Evolutionary conservation across 805 yeast species (phyloP), one percentile per base, ranked within the genome.

Genomic region (Vanderwaltozyma polyspora): DNA sequence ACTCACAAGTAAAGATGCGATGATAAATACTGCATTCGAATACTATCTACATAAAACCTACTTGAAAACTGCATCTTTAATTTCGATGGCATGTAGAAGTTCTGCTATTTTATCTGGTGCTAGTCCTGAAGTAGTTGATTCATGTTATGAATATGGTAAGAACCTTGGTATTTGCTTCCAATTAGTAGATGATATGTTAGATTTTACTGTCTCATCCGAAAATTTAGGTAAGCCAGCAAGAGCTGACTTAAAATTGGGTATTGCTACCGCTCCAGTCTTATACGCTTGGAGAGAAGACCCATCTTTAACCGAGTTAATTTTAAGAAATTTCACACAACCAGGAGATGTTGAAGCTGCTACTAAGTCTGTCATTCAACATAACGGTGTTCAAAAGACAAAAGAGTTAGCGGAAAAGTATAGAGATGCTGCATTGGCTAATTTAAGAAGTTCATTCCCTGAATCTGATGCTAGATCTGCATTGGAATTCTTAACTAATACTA

Each of bases 181-280:
- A 62, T 70, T 91, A 39, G 93, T 91, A 14, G 98, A 91, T 60
- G 98, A 91, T 59, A 76, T 89, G 78, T 70, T 91, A 44, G 98
- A 91, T 60, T 91, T 84, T 57, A 85, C 96, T 0, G 77, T 85
- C n/a, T 75, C 87, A 21, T 83, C 84, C 14, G 74, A 73, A 28
- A 75, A 82, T 33, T 63, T 91, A 38, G 98, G 98, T 25, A 91
- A 91, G 58, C 97, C 98, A 3, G 79, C 94, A 7, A 94, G 91
- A 47, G 96, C 95, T 4, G 98, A 91, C 61, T 68, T 91, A 46
- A 76, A 87, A 56, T 66, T 91, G 29, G 98, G 98, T 0, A 69
- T 91, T 46, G 97, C 97, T 1, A 91, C 98, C 1, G 97, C 96
- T 0, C 98, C 98, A 1, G 86, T 89, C 3, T 63, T 91, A 35